phyloP scores from a whole-genome alignment of 495 filamentous ascomycete genomes.

The Articulospora tetracladia region DNA sequence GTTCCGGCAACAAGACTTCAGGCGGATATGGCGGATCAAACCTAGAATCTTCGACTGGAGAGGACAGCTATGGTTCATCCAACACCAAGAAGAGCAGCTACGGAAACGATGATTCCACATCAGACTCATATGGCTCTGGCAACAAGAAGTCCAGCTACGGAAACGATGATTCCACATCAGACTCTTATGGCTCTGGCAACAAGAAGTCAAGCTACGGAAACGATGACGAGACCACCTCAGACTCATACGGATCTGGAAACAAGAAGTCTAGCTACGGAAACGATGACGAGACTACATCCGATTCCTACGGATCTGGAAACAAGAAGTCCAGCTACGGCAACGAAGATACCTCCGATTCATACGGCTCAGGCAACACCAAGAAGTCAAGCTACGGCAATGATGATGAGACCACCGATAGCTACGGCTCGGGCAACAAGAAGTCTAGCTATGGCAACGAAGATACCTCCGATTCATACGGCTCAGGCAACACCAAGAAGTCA shows the following conservation, averaged over 20 bases:
- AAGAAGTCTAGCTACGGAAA: conserved; percentile 9
- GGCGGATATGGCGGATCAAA: background rate
- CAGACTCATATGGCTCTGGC: background rate
- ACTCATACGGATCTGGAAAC: conserved; percentile 22
- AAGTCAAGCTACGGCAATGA: conserved; percentile 6
- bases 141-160: conserved; percentile 4
- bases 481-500: background rate
- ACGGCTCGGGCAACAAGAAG: conserved; percentile 6
- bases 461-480: conserved; percentile 6
- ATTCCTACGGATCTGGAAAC: conserved; percentile 3
- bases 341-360: conserved; percentile 9
- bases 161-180: background rate
- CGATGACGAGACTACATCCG: conserved; percentile 16
- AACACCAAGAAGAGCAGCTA: background rate
- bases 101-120: background rate
- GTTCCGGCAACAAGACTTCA: conserved; percentile 4
- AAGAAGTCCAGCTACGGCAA: background rate
- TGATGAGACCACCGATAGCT: conserved; percentile 9
- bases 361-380: conserved; percentile 18
- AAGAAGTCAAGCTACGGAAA: conserved; percentile 10
- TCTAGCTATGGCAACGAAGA: conserved; percentile 6
- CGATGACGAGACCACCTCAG: conserved; percentile 8
- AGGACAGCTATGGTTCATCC: conserved; percentile 3
- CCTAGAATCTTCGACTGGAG: conserved; percentile 1
- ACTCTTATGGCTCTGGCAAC: conserved; percentile 6